Evolutionary conservation across 305 asterid species (phyloP).

Genomic region (Coffea humblotiana): DNA sequence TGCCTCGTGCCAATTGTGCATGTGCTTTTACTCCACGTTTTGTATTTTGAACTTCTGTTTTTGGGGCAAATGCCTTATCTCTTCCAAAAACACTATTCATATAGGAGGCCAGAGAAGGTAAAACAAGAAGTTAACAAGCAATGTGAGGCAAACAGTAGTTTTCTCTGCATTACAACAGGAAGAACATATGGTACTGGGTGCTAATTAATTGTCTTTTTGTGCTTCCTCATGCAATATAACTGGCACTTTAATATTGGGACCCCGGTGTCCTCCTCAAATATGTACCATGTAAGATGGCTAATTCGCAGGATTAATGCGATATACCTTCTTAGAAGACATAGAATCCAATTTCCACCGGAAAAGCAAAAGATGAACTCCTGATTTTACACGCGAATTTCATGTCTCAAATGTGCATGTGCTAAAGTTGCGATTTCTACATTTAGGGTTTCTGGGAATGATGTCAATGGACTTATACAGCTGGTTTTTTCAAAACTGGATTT

Average conservation of each 20-base stretch:
- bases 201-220: not conserved
- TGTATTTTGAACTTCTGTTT: slow-evolving; percentile 1
- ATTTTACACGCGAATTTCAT: slow-evolving; percentile 5
- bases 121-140: not conserved
- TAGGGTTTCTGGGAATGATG: not conserved
- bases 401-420: slow-evolving; percentile 3
- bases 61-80: not conserved
- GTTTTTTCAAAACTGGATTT: not conserved
- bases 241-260: not conserved
- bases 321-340: too few relatives aligned
- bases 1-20: not conserved
- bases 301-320: not conserved
- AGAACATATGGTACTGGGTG: not conserved
- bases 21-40: slow-evolving; percentile 13
- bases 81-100: not conserved
- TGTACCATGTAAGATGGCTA: not conserved
- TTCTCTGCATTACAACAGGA: not conserved
- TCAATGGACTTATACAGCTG: not conserved
- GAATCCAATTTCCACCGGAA: not conserved
- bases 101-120: not conserved
- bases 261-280: not conserved
- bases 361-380: slow-evolving; percentile 1
- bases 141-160: slow-evolving; percentile 9
- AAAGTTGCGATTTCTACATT: not conserved
- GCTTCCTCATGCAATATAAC: not conserved